Evolutionary conservation across 768 basidiomycete species (phyloP).

Genomic region (Myochromella boudieri): DNA sequence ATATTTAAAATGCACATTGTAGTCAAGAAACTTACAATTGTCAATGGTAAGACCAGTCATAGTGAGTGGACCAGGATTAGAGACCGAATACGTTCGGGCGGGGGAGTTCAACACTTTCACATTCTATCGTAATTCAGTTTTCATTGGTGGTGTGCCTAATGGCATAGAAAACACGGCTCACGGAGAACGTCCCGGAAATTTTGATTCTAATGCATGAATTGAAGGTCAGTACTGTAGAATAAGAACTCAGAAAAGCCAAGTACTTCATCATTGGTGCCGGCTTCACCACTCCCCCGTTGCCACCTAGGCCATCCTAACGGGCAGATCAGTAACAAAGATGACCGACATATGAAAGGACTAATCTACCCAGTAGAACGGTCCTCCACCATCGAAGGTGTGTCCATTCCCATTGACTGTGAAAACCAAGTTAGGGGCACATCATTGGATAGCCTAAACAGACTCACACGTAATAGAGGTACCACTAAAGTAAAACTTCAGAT

Average conservation of each 20-base stretch:
- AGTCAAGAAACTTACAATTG: slow-evolving; percentile 41
- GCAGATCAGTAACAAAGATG: not conserved
- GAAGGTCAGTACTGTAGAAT: not conserved
- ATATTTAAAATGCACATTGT: not conserved
- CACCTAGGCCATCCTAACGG: slow-evolving; percentile 40
- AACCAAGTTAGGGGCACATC: not conserved
- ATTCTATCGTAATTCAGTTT: slow-evolving; percentile 29
- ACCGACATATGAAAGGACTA: not conserved
- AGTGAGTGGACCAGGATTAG: slow-evolving; percentile 35
- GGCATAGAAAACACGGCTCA: slow-evolving; percentile 22
- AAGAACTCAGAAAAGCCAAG: not conserved
- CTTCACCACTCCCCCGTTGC: slow-evolving; percentile 36
- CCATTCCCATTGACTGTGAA: slow-evolving; percentile 39
- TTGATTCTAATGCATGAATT: slow-evolving; percentile 28
- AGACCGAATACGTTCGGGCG: slow-evolving; percentile 35
- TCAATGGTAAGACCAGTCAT: slow-evolving; percentile 53
- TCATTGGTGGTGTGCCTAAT: slow-evolving; percentile 23
- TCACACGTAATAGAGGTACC: slow-evolving; percentile 50
- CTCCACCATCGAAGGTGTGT: slow-evolving; percentile 41
- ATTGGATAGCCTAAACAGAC: slow-evolving; percentile 11
- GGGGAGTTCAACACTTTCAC: slow-evolving; percentile 43
- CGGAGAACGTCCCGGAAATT: slow-evolving; percentile 36
- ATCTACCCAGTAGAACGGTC: slow-evolving; percentile 43
- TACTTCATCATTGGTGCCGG: slow-evolving; percentile 47
- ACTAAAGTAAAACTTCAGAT: slow-evolving; percentile 23